A percentile compares a stretch with the other conserved stretches of the same genome.
Evolutionary conservation across 2,329 filamentous ascomycete genomes (phyloP).

Genomic region (Colletotrichum tofieldiae): DNA sequence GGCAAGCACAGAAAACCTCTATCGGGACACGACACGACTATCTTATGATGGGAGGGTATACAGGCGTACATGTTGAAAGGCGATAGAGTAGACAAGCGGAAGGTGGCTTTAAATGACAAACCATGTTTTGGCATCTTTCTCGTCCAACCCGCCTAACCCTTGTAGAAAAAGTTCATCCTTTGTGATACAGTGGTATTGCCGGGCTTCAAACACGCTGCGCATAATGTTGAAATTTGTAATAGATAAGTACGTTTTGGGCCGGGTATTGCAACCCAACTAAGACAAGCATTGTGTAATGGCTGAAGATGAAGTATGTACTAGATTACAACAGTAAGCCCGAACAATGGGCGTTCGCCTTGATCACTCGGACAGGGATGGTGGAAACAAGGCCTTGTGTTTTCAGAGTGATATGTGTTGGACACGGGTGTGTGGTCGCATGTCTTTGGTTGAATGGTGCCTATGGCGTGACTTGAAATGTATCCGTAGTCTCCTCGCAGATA

Average conservation of each 20-base stretch:
- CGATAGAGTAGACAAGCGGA: constrained; percentile 12
- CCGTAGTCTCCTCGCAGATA: not conserved
- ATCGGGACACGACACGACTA: constrained; percentile 12
- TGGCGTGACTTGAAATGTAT: not conserved
- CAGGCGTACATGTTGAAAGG: not conserved
- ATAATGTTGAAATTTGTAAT: not conserved
- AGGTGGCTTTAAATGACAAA: constrained; percentile 2
- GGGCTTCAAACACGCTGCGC: too few relatives aligned
- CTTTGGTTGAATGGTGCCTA: not conserved
- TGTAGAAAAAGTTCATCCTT: not conserved
- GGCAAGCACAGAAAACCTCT: not conserved
- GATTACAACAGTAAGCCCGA: not conserved
- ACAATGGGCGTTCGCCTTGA: not conserved
- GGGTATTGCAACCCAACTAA: not conserved
- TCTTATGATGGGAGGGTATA: not conserved
- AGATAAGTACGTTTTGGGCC: not conserved
- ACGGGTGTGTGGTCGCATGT: not conserved
- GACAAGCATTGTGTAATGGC: not conserved
- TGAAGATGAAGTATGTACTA: not conserved
- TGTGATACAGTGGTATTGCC: not conserved
- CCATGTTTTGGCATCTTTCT: not conserved
- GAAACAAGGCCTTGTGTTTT: not conserved
- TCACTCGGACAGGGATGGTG: too few relatives aligned
- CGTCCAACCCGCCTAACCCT: not conserved
- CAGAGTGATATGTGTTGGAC: not conserved